Evolutionary conservation across 208 protist genomes (phyloP), one percentile per base, ranked within the genome.

Genomic region (Acanthamoeba rhysodes): DNA sequence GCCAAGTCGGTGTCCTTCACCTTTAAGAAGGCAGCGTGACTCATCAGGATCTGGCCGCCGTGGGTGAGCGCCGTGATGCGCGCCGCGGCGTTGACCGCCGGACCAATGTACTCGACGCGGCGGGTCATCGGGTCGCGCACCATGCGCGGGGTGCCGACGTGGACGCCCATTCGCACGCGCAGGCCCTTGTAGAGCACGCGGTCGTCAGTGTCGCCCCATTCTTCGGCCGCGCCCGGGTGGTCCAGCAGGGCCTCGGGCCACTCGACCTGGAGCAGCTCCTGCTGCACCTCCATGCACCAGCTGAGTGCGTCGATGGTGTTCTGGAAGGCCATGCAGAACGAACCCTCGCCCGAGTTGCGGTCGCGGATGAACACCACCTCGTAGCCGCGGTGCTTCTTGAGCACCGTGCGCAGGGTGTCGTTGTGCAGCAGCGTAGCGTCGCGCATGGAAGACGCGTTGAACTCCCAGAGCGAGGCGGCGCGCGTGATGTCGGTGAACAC

Each of bases 281-380:
- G 55, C 93, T 95, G 93, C 22, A 95, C 93, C 2, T n/a, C 93
- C 76, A 76, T 70, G 78, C 93, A 95, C 70, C 70, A 95, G 16
- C 27, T n/a, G 32, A 90, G 8, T 0, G 93, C 93, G 20, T 87
- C 74, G 6, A 32, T 24, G 9, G 93, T 34, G 50, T 59, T 72
- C 45, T 95, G 93, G 93, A 95, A 95, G 4, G 74, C 93, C 76
- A 95, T 76, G 76, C 70, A 90, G 93, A 95, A 95, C 29, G 93
- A 94, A 37, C 91, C 91, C 74, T 94, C 91, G 2, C 91, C 91
- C 8, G 37, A n/a, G 91, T 80, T 94, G 7, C 91, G 29, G 29
- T 94, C 91, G 8, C 53, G 37, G 16, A 85, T 27, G 48, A 94
- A 85, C 24, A 57, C 57, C 29, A 90, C 93, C 50, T 95, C 93